Evolutionary conservation across 345 rosid species (phyloP), one percentile per base, ranked within the genome.

Genomic region (Garcia nutans): DNA sequence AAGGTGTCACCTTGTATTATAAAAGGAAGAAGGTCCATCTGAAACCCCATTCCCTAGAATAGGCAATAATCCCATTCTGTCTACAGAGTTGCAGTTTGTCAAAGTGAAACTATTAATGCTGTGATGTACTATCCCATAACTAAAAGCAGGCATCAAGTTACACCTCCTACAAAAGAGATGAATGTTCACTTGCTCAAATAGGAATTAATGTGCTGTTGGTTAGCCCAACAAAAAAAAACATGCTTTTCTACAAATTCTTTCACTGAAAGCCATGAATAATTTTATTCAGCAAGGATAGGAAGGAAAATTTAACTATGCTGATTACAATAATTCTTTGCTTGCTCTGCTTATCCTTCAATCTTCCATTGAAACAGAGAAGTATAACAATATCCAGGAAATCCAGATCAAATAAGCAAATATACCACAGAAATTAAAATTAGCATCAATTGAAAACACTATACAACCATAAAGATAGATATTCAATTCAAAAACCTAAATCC

Each of bases 221-320:
- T 37, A 37, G 41, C 41, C 41, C 3, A 33, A 28, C 31, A 37
- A 37, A 37, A 37, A 37, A 37, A 37, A 37, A 37, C 6, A 37
- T 4, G 7, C 0, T 37, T 37, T 6, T 0, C 41, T 3, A 37
- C 41, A 16, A 17, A 6, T 12, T 24, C 42, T 61, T 65, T 20
- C 19, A 10, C 47, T 26, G 71, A 67, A 68, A 68, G n/a, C 71
- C 15, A 68, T 6, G 71, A 22, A 68, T 22, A 45, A 68, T 42
- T 33, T 17, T 17, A 45, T 16, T 47, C 26, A 24, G 19, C 57
- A 12, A 23, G 16, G 33, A 47, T 22, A 47, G 20, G 8, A 68
- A 47, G 37, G 28, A 50, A 49, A 9, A n/a, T 41, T 17, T 22
- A 65, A 41, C n/a, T 10, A 41, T 65, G 20, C 8, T 9, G 45